A percentile compares a stretch with the other conserved stretches of the same genome.
phyloP scores from a whole-genome alignment of 1,284 basidiomycete species.

The Moesziomyces sp. region DNA sequence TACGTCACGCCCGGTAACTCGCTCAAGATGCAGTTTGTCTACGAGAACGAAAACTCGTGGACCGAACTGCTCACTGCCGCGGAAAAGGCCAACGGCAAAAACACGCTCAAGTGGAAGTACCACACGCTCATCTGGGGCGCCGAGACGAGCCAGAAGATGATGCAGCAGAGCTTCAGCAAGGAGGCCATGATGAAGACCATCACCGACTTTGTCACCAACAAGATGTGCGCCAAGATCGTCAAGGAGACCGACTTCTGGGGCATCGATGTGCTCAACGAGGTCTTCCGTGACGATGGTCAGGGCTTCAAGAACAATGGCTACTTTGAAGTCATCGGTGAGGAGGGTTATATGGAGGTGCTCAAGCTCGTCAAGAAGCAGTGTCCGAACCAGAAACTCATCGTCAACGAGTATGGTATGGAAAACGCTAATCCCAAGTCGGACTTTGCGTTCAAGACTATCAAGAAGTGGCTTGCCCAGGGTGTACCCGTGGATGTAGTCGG shows the following conservation, averaged over 20 bases:
- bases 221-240: slow-evolving; percentile 45
- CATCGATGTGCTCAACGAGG: slow-evolving; percentile 48
- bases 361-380: slow-evolving; percentile 43
- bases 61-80: slow-evolving; percentile 23
- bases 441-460: slow-evolving; percentile 52
- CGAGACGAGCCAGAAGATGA: slow-evolving; percentile 29
- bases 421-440: slow-evolving; percentile 25
- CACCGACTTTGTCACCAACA: slow-evolving; percentile 39
- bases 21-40: slow-evolving; percentile 37
- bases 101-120: slow-evolving; percentile 25
- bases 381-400: slow-evolving; percentile 38
- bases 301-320: slow-evolving; percentile 49
- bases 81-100: slow-evolving; percentile 12
- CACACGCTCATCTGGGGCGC: slow-evolving; percentile 45
- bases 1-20: slow-evolving; percentile 29
- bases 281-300: slow-evolving; percentile 35
- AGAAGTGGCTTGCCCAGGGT: slow-evolving; percentile 36
- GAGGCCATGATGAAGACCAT: slow-evolving; percentile 50
- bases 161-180: slow-evolving; percentile 37
- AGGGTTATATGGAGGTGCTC: slow-evolving; percentile 40
- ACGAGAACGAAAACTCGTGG: slow-evolving; percentile 35
- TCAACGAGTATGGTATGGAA: slow-evolving; percentile 49
- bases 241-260: slow-evolving; percentile 47
- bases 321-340: slow-evolving; percentile 44
- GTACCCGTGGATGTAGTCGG: slow-evolving; percentile 33